phyloP scores from a whole-genome alignment of 1,284 basidiomycete genomes.

The Singerocomus rubriflavus region DNA sequence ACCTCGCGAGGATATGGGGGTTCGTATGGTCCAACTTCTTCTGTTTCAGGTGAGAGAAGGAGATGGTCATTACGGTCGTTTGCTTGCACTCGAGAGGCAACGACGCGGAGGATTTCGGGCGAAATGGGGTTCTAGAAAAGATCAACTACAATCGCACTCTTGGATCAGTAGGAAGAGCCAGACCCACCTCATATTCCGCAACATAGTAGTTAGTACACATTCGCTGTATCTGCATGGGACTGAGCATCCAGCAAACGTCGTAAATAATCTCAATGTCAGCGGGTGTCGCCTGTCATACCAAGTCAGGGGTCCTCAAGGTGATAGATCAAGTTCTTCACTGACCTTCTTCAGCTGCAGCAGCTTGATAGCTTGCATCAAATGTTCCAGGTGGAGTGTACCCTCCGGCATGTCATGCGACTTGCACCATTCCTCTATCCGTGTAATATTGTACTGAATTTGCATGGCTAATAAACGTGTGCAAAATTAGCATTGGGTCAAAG shows the following conservation, averaged over 20 bases:
- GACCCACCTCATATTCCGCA: slow-evolving; percentile 89
- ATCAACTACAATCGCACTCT: slow-evolving; percentile 7
- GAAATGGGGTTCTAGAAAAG: slow-evolving; percentile 83
- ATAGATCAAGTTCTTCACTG: slow-evolving; percentile 17
- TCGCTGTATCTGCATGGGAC: slow-evolving; percentile 98
- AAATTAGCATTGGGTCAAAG: neutral
- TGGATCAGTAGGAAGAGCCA: slow-evolving; percentile 14
- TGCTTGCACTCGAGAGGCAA: slow-evolving; percentile 89
- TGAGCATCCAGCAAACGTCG: slow-evolving; percentile 99
- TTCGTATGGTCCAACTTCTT: slow-evolving; percentile 93
- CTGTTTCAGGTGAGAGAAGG: slow-evolving; percentile 89
- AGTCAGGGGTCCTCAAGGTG: slow-evolving; percentile 8
- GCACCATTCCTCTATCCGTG: slow-evolving; percentile 97
- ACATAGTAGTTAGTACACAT: slow-evolving; percentile 99
- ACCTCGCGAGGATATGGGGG: slow-evolving; percentile 84
- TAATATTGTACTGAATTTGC: slow-evolving; percentile 99
- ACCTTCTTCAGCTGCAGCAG: slow-evolving; percentile 98
- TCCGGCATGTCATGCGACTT: slow-evolving; percentile 99
- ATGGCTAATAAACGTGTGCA: slow-evolving; percentile 59
- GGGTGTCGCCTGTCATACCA: slow-evolving; percentile 65
- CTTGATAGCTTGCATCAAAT: slow-evolving; percentile 99
- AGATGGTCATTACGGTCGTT: slow-evolving; percentile 96
- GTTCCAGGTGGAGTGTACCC: slow-evolving; percentile 95
- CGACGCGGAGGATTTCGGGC: slow-evolving; percentile 94
- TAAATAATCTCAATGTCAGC: slow-evolving; percentile 98